phyloP scores from a whole-genome alignment of 108 stramenopile species.

The Epipyxis sp. region DNA sequence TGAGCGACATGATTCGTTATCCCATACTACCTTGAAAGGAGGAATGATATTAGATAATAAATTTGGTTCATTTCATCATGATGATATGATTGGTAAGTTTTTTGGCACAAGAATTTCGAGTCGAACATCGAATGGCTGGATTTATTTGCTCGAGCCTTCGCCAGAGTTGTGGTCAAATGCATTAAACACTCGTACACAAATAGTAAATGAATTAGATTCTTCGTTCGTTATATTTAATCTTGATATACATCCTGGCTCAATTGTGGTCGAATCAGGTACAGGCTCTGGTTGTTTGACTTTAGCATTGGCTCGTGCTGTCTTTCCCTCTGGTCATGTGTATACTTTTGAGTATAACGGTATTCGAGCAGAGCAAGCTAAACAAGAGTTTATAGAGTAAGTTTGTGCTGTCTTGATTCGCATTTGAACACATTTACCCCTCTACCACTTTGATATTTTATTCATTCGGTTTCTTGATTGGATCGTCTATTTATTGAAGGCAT shows the following conservation, averaged over 20 bases:
- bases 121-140: constrained; percentile 57
- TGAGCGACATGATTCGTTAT: constrained; percentile 43
- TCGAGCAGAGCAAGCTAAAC: constrained; percentile 70
- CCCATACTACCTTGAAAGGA: constrained; percentile 33
- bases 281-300: constrained; percentile 74
- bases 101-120: constrained; percentile 44
- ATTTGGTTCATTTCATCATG: constrained; percentile 49
- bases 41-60: constrained; percentile 44
- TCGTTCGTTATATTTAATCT: constrained; percentile 72
- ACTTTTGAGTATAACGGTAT: constrained; percentile 80
- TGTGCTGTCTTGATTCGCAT: too few relatives aligned
- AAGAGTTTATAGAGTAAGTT: constrained; percentile 72
- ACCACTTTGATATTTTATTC: too few relatives aligned
- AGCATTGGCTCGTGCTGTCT: constrained; percentile 72
- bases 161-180: constrained; percentile 81
- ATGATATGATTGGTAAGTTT: constrained; percentile 50
- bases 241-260: constrained; percentile 73
- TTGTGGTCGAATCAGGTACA: constrained; percentile 83
- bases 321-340: constrained; percentile 68
- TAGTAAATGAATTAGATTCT: constrained; percentile 81
- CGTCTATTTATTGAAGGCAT: too few relatives aligned
- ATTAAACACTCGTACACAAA: constrained; percentile 76
- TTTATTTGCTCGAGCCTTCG: constrained; percentile 75
- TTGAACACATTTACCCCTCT: too few relatives aligned
- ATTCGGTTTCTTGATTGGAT: too few relatives aligned